Percentiles rank a stretch among this genome's conserved stretches.
Conservation (phyloP, 1,284 basidiomycete species). For the Anthracocystis panici-leucophaei region DNA sequence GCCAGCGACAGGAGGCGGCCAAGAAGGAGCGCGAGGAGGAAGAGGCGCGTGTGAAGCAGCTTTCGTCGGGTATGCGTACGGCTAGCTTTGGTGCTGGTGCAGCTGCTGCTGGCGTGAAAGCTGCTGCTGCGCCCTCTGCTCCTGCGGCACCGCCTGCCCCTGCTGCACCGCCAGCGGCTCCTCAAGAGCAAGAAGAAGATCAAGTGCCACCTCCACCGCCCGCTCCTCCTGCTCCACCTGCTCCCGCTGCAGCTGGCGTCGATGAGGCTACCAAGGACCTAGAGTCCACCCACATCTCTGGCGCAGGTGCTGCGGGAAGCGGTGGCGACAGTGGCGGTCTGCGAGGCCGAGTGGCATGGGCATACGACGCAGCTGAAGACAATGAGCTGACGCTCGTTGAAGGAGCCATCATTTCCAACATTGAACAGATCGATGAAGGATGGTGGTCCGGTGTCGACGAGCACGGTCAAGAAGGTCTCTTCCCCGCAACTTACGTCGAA, state of each 20-base stretch:
- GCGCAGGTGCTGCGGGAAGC: not conserved
- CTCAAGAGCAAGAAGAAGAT: conserved; percentile 14
- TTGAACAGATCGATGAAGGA: conserved; percentile 67
- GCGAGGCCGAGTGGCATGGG: conserved; percentile 62
- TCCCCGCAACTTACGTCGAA: conserved; percentile 68
- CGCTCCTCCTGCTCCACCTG: conserved; percentile 38
- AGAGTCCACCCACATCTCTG: conserved; percentile 33
- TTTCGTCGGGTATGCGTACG: conserved; percentile 32
- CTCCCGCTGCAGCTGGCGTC: conserved; percentile 18
- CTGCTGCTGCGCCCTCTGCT: conserved; percentile 37
- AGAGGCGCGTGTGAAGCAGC: conserved; percentile 41
- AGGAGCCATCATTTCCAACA: conserved; percentile 55
- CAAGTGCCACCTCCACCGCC: conserved; percentile 20
- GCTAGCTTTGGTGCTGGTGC: conserved; percentile 34
- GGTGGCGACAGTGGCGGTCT: conserved; percentile 28
- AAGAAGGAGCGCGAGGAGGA: conserved; percentile 63
- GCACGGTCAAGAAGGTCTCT: conserved; percentile 62
- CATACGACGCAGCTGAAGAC: conserved; percentile 66
- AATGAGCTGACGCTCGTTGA: conserved; percentile 65
- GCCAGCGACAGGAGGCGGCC: conserved; percentile 66
- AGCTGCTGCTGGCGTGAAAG: conserved; percentile 11
- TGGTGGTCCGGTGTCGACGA: conserved; percentile 67
- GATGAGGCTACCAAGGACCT: conserved; percentile 38
- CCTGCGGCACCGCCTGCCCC: conserved; percentile 49
- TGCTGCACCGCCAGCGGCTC: conserved; percentile 29